phyloP scores from a whole-genome alignment of 768 basidiomycete genomes.

The Panaeolus papilionaceus region DNA sequence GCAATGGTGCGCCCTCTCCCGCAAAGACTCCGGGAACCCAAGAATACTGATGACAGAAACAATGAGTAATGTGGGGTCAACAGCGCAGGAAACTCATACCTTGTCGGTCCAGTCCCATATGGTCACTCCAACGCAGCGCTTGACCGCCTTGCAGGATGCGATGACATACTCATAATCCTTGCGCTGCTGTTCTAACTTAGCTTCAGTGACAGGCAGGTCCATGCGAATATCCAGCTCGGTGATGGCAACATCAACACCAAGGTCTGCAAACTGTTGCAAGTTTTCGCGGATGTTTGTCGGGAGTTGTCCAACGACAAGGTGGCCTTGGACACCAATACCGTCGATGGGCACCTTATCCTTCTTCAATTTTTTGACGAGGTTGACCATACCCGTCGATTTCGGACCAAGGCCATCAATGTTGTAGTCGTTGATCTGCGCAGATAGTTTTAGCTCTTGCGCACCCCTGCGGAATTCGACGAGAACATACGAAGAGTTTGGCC shows the following conservation, averaged over 20 bases:
- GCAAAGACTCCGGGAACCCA: constrained; percentile 45
- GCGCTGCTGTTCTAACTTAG: constrained; percentile 57
- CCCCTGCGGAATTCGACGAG: not conserved
- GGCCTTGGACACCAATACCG: constrained; percentile 63
- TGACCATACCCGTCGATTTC: constrained; percentile 59
- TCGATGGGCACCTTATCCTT: constrained; percentile 55
- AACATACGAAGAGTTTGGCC: constrained; percentile 57
- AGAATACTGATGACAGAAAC: constrained; percentile 36
- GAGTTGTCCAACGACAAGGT: constrained; percentile 62
- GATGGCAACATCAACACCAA: constrained; percentile 68
- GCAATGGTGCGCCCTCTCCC: constrained; percentile 43
- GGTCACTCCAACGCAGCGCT: constrained; percentile 47
- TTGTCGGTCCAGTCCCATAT: constrained; percentile 52
- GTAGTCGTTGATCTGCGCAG: constrained; percentile 39
- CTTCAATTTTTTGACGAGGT: constrained; percentile 53
- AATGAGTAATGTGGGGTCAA: not conserved
- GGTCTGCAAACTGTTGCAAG: constrained; percentile 55
- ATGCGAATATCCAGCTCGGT: constrained; percentile 71
- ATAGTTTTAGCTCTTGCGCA: not conserved
- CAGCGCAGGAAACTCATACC: constrained; percentile 24
- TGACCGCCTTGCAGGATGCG: constrained; percentile 52
- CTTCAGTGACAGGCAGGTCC: constrained; percentile 54
- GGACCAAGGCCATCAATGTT: constrained; percentile 47
- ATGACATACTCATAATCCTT: constrained; percentile 62
- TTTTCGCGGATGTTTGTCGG: constrained; percentile 53